These are phyloP conservation scores for Erigeron philadelphicus DNA, from an alignment of 140 eudicot genomes.

Conservation along the genomic window DNA sequence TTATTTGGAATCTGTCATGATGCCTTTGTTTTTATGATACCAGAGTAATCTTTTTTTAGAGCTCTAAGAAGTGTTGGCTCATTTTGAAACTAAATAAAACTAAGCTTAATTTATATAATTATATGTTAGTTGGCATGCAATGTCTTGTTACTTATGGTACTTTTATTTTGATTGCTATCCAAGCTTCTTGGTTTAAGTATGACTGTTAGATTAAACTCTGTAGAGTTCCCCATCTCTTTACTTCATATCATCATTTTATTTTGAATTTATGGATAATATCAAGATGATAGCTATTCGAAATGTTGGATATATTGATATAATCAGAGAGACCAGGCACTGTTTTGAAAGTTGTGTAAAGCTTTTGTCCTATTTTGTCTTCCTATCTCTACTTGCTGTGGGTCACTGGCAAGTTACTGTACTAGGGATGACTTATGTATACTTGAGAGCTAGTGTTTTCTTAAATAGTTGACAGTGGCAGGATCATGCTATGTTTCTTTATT, in stretches of 20 bases:
- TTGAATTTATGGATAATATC: neutral
- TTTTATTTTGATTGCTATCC: neutral
- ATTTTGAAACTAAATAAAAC: neutral
- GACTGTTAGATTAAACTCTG: neutral
- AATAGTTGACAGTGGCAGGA: neutral
- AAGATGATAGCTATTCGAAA: neutral
- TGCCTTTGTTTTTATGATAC: neutral
- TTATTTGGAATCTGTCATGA: neutral
- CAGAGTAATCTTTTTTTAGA: neutral
- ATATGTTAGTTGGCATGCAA: neutral
- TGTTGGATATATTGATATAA: no score
- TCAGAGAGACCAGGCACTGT: no score
- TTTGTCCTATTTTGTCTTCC: neutral
- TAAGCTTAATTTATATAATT: neutral
- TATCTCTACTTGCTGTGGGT: neutral
- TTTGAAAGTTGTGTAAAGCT: no score
- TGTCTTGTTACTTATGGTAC: neutral
- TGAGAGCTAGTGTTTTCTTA: neutral
- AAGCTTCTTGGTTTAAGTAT: neutral
- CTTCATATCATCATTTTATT: neutral
- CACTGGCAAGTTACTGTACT: no score
- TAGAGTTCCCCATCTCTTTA: neutral
- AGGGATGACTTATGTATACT: no score
- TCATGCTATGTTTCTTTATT: neutral
- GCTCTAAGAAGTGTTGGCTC: neutral